Evolutionary conservation across 1,284 basidiomycete genomes (phyloP), one percentile per base, ranked within the genome.

Genomic region (Cystobasidium sp.): DNA sequence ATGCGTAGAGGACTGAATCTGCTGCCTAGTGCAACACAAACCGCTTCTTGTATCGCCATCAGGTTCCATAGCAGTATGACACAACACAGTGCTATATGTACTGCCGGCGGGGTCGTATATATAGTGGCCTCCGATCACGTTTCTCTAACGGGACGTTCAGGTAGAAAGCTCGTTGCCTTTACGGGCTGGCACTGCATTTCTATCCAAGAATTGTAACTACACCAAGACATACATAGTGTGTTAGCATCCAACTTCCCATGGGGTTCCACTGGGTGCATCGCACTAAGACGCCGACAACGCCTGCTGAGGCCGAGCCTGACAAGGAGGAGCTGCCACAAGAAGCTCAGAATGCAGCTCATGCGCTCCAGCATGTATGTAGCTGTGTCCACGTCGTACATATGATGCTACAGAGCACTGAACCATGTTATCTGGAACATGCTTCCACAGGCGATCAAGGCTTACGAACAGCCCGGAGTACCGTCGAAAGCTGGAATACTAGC

Each of bases 391-490:
- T 37, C 22, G n/a, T 18, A 10, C 31, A 3, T 31, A 14, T 59
- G 31, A 10, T 14, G 16, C 8, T 9, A 53, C n/a, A 14, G 16
- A 1, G 10, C 10, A 18, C 8, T 53, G 9, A 22, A 14, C 8
- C 51, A 20, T 14, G n/a, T n/a, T 53, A 9, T 14, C 6, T 22
- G 31, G n/a, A 6, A 47, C 12, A 47, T 39, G 18, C 62, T 6
- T 18, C 37, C 20, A 31, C 37, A 65, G 62, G 55, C 62, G 16
- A 43, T 73, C 52, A 41, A 31, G 12, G 24, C 51, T n/a, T 53
- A 31, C 37, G 70, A 51, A 20, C 37, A 73, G 53, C 70, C 70
- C n/a, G 70, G 70, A 41, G 43, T 44, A 31, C 63, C 70, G 14
- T 37, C 70, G 4, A 61, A 61, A 49, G 62, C 51, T 9, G 70